phyloP scores from a whole-genome alignment of 345 rosid species.

The Gossypium rotundifolium region DNA sequence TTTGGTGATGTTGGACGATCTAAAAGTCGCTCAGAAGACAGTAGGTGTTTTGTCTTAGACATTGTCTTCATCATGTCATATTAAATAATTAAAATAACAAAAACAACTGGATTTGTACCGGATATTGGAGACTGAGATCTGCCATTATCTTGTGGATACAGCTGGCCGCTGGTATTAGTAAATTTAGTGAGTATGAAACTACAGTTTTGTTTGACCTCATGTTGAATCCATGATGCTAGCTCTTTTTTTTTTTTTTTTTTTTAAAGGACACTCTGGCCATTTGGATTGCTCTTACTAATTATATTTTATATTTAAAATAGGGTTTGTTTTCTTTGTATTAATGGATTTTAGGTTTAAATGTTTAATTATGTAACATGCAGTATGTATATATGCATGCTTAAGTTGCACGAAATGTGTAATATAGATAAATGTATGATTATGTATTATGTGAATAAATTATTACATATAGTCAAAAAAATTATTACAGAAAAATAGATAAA shows the following conservation, averaged over 20 bases:
- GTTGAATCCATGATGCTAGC: background rate
- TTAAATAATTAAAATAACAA: background rate
- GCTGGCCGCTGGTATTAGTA: background rate
- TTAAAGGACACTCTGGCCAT: background rate
- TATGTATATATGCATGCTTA: too few species aligned
- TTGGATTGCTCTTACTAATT: background rate
- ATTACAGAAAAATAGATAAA: too few species aligned
- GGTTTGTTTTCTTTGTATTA: too few species aligned
- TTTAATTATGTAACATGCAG: too few species aligned
- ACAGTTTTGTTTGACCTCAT: background rate
- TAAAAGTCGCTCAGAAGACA: background rate
- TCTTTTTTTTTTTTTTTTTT: too few species aligned
- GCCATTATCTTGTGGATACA: background rate
- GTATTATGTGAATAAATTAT: too few species aligned
- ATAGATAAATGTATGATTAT: too few species aligned
- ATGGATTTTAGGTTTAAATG: too few species aligned
- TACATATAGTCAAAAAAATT: too few species aligned
- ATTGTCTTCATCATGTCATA: background rate
- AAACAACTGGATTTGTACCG: background rate
- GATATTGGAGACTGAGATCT: background rate
- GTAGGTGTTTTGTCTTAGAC: background rate
- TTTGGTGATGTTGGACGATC: background rate
- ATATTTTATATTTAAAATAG: too few species aligned
- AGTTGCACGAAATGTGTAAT: too few species aligned
- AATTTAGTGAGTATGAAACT: too few species aligned